phyloP scores from a whole-genome alignment of 2,329 filamentous ascomycete genomes.

The Colletotrichum gloeosporioides region DNA sequence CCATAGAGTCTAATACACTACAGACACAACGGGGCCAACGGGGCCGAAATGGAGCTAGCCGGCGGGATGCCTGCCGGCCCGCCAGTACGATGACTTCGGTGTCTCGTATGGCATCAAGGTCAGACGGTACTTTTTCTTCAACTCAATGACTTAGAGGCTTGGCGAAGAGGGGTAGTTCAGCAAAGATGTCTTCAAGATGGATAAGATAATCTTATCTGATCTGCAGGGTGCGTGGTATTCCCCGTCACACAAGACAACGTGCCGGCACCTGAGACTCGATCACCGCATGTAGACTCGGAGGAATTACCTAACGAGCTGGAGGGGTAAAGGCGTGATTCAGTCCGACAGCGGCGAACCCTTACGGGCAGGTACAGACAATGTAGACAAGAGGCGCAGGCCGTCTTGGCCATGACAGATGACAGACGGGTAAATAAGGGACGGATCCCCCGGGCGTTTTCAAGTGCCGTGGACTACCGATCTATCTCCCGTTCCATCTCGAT shows the following conservation, averaged over 20 bases:
- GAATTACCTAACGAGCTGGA: neutral
- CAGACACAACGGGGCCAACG: neutral
- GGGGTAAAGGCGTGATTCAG: neutral
- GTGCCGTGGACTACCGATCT: neutral
- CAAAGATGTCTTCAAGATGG: conserved; percentile 27
- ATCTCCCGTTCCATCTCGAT: neutral
- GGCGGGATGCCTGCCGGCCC: neutral
- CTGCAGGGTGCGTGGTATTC: conserved; percentile 12
- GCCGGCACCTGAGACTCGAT: neutral
- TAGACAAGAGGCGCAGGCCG: neutral
- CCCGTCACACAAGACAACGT: neutral
- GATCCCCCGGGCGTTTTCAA: neutral
- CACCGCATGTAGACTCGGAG: neutral
- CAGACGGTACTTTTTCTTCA: neutral
- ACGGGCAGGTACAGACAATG: neutral
- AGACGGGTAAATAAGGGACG: neutral
- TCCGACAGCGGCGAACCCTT: neutral
- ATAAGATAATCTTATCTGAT: conserved; percentile 36
- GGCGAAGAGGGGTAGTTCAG: conserved; percentile 4
- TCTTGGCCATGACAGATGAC: neutral
- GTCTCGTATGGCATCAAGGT: neutral
- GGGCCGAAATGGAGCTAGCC: neutral
- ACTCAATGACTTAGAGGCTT: neutral
- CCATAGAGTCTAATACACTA: neutral
- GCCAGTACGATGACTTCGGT: neutral